Percentiles rank a stretch among this genome's conserved stretches.
Evolutionary conservation across 179 eudicot species (phyloP).

Genomic region (Dionaea muscipula): DNA sequence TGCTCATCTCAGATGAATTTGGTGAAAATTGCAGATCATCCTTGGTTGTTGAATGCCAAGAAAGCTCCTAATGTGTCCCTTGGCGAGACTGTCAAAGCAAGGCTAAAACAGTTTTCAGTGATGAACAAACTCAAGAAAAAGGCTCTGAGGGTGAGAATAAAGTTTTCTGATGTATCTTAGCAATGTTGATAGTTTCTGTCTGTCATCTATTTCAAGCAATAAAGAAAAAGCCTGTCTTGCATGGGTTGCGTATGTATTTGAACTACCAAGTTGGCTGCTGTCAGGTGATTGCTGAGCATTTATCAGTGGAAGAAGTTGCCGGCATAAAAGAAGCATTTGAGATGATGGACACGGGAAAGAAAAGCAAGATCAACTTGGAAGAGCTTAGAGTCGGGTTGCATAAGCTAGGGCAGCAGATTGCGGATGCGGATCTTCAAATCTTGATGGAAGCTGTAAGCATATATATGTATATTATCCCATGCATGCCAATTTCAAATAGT

Average conservation of each 20-base stretch:
- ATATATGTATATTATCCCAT: slow-evolving; percentile 1
- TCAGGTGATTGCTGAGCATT: slow-evolving; percentile 47
- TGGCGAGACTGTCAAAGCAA: slow-evolving; percentile 16
- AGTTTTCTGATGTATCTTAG: not conserved
- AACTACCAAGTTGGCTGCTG: not conserved
- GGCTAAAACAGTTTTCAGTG: slow-evolving; percentile 14
- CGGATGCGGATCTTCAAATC: slow-evolving; percentile 36
- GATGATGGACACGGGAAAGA: slow-evolving; percentile 33
- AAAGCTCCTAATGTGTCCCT: slow-evolving; percentile 17
- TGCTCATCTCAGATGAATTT: not conserved
- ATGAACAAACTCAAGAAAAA: slow-evolving; percentile 19
- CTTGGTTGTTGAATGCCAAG: slow-evolving; percentile 16
- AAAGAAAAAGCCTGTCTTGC: not conserved
- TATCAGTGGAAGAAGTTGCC: slow-evolving; percentile 44
- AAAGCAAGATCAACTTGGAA: slow-evolving; percentile 33
- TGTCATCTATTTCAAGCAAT: no score
- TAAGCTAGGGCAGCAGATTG: slow-evolving; percentile 37
- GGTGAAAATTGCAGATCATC: slow-evolving; percentile 6
- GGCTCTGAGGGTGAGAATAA: slow-evolving; percentile 11
- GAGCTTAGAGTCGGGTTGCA: slow-evolving; percentile 32
- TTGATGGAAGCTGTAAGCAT: slow-evolving; percentile 39
- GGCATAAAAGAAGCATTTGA: slow-evolving; percentile 49
- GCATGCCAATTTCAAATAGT: not conserved
- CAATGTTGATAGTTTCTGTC: not conserved
- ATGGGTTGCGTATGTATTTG: not conserved